Evolutionary conservation across 2,329 filamentous ascomycete species (phyloP).

Genomic region (Venturia carpophila): DNA sequence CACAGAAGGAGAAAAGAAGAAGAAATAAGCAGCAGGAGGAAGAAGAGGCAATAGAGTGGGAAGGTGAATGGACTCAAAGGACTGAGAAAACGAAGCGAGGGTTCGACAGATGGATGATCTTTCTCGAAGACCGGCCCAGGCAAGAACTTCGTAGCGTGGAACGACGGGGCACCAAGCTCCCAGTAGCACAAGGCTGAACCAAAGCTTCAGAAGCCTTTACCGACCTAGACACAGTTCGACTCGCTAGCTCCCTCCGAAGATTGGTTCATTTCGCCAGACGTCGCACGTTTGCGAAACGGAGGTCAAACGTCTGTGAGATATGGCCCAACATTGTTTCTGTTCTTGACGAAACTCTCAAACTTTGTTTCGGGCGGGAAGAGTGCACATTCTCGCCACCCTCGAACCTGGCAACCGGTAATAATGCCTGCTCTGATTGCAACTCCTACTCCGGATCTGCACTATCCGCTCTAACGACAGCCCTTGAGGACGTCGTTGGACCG

Average conservation of each 20-base stretch:
- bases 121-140: neutral
- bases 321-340: neutral
- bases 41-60: neutral
- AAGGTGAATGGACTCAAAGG: too few species aligned
- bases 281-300: neutral
- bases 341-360: neutral
- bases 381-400: neutral
- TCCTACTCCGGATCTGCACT: neutral
- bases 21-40: neutral
- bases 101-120: neutral
- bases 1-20: neutral
- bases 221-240: neutral
- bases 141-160: neutral
- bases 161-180: neutral
- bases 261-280: neutral
- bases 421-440: neutral
- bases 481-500: neutral
- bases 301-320: neutral
- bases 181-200: slow-evolving; percentile 10
- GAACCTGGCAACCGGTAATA: neutral
- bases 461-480: neutral
- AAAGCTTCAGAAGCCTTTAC: neutral
- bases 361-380: neutral
- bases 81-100: neutral
- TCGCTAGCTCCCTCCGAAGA: neutral